phyloP scores from a whole-genome alignment of 83 land plant species.

The Picea abies region DNA sequence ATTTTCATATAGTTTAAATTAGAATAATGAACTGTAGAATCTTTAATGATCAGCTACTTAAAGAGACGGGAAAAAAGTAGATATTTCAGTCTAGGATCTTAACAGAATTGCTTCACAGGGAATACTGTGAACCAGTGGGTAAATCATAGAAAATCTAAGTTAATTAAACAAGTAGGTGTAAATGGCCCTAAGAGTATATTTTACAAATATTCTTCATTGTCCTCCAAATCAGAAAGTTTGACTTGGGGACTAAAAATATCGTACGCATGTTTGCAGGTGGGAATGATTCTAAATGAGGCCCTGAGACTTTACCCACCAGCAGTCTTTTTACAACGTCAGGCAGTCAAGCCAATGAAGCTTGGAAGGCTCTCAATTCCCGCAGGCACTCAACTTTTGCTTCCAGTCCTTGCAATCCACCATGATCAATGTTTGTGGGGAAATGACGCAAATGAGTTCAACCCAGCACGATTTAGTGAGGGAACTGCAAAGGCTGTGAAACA shows the following conservation, averaged over 20 bases:
- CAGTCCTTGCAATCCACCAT: slow-evolving; percentile 38
- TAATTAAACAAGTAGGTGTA: no score
- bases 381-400: slow-evolving; percentile 28
- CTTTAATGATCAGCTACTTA: no score
- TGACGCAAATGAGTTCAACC: slow-evolving; percentile 12
- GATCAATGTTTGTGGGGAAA: slow-evolving; percentile 46
- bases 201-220: neutral
- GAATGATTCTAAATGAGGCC: slow-evolving; percentile 50
- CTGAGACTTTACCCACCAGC: slow-evolving; percentile 52
- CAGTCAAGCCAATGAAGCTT: slow-evolving; percentile 27
- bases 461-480: slow-evolving; percentile 40
- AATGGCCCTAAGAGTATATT: neutral
- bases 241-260: neutral
- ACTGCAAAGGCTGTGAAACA: slow-evolving; percentile 23
- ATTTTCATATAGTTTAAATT: neutral
- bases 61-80: no score
- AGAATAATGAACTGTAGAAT: no score
- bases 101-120: neutral
- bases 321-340: slow-evolving; percentile 2
- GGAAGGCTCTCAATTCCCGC: slow-evolving; percentile 33
- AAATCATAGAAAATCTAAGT: neutral
- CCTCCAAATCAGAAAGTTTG: neutral
- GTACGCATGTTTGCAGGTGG: slow-evolving; percentile 27
- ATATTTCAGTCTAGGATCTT: neutral
- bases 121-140: neutral